Evolutionary conservation across 2,329 filamentous ascomycete genomes (phyloP), one percentile per base, ranked within the genome.

Genomic region (Colletotrichum truncatum): DNA sequence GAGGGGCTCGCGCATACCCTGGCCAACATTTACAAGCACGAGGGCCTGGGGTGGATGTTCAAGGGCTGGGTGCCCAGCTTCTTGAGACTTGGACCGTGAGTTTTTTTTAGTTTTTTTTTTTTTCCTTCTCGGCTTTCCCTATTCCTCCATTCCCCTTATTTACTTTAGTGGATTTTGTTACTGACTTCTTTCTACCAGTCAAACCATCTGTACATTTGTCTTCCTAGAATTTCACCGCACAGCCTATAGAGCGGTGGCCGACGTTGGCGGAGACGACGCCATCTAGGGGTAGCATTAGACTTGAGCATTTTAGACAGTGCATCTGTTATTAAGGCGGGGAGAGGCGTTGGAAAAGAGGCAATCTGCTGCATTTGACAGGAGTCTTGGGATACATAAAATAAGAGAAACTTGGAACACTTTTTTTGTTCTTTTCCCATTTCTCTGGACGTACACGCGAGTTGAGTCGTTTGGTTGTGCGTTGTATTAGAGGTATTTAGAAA

Each of bases 151-250:
- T n/a, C n/a, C n/a, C n/a, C n/a, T n/a, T n/a, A n/a, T n/a, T n/a
- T n/a, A n/a, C n/a, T n/a, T n/a, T n/a, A n/a, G n/a, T n/a, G n/a
- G n/a, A n/a, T n/a, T n/a, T n/a, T n/a, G n/a, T n/a, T n/a, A 54
- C 14, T 39, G n/a, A 25, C 46, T 30, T 49, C 43, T 23, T 39
- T n/a, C 52, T 14, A 8, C 36, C 52, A 88, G 86, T 34, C 93
- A 97, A 81, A 97, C 93, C 7, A 92, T 97, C 66, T 91, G 91
- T 71, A 97, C 93, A 34, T 94, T 97, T 77, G 76, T 97, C 73
- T 94, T 96, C 77, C 77, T 97, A 73, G 93, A 97, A 77, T 89
- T 93, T 76, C 93, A 97, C 78, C 93, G 94, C 81, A 93, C 91
- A 77, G 76, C 89, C 25, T 97, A 93, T 79, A 85, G 86, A 76